phyloP scores from a whole-genome alignment of 2,329 filamentous ascomycete genomes.

The Hymenoscyphus linearis region DNA sequence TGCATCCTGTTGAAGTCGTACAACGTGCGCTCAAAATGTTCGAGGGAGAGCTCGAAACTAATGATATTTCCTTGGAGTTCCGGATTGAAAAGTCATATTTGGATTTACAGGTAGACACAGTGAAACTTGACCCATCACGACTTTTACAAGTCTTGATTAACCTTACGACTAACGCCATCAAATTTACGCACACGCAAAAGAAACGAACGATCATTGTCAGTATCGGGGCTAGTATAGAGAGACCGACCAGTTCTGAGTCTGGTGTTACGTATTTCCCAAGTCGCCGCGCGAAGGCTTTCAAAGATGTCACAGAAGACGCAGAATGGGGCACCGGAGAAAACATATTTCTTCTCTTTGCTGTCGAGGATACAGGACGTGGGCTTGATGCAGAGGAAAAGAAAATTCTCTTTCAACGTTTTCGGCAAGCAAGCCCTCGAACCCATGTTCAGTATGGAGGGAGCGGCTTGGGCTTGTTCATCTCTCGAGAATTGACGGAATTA shows the following conservation, averaged over 20 bases:
- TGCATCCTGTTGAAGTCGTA: slow-evolving; percentile 59
- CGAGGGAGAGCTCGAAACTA: slow-evolving; percentile 66
- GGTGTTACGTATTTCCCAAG: slow-evolving; percentile 33
- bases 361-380: slow-evolving; percentile 72
- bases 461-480: slow-evolving; percentile 76
- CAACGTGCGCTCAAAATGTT: slow-evolving; percentile 72
- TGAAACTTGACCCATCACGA: slow-evolving; percentile 69
- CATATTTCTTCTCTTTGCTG: slow-evolving; percentile 67
- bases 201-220: slow-evolving; percentile 44
- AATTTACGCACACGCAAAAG: slow-evolving; percentile 67
- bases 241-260: slow-evolving; percentile 44
- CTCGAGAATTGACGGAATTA: slow-evolving; percentile 69
- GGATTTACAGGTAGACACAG: slow-evolving; percentile 62
- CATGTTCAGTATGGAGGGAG: slow-evolving; percentile 78
- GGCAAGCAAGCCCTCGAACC: slow-evolving; percentile 73
- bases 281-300: slow-evolving; percentile 28
- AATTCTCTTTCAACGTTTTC: slow-evolving; percentile 71
- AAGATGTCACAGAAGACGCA: slow-evolving; percentile 23
- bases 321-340: slow-evolving; percentile 66
- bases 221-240: slow-evolving; percentile 27
- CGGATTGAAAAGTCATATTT: slow-evolving; percentile 63
- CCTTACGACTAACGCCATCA: slow-evolving; percentile 75
- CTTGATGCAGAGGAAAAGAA: slow-evolving; percentile 67
- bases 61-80: slow-evolving; percentile 67
- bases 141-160: slow-evolving; percentile 80